phyloP scores from a whole-genome alignment of 2,329 filamentous ascomycete species.

The Aspergillus fischeri region DNA sequence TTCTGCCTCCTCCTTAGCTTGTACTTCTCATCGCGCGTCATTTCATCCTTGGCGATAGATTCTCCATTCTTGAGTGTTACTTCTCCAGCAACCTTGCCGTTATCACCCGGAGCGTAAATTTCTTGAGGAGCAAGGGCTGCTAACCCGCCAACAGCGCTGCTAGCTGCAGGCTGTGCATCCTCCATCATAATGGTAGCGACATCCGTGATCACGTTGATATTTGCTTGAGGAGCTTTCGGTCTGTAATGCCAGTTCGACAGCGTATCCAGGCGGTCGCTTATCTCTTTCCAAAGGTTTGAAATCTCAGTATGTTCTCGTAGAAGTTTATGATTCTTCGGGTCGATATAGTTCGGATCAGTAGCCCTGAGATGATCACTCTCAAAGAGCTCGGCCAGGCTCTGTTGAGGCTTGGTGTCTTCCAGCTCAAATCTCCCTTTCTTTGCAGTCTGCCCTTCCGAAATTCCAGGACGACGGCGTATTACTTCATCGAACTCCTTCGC shows the following conservation, averaged over 20 bases:
- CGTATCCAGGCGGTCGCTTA: constrained; percentile 76
- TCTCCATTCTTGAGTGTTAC: constrained; percentile 73
- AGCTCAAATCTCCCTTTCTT: constrained; percentile 74
- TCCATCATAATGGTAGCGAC: constrained; percentile 92
- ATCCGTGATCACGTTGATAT: constrained; percentile 81
- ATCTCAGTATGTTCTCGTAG: constrained; percentile 80
- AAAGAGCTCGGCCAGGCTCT: constrained; percentile 87
- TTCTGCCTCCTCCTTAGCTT: constrained; percentile 75
- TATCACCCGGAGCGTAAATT: constrained; percentile 76
- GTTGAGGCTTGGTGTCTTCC: constrained; percentile 80
- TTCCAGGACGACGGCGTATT: constrained; percentile 72
- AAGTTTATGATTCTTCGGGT: constrained; percentile 76
- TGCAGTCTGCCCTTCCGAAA: constrained; percentile 58
- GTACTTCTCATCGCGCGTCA: constrained; percentile 80
- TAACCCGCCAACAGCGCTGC: constrained; percentile 54
- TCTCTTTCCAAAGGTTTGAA: constrained; percentile 73
- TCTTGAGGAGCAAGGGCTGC: constrained; percentile 90
- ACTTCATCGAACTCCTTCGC: constrained; percentile 91
- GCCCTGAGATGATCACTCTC: constrained; percentile 84
- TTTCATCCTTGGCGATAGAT: constrained; percentile 76
- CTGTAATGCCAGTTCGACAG: constrained; percentile 94
- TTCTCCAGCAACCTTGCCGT: constrained; percentile 61
- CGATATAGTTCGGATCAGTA: constrained; percentile 74
- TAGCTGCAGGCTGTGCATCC: constrained; percentile 82
- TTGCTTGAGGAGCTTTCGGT: constrained; percentile 77